These are phyloP conservation scores for Anthostomella pinea DNA, from an alignment of 2,329 filamentous ascomycete species.

Conservation along the genomic window DNA sequence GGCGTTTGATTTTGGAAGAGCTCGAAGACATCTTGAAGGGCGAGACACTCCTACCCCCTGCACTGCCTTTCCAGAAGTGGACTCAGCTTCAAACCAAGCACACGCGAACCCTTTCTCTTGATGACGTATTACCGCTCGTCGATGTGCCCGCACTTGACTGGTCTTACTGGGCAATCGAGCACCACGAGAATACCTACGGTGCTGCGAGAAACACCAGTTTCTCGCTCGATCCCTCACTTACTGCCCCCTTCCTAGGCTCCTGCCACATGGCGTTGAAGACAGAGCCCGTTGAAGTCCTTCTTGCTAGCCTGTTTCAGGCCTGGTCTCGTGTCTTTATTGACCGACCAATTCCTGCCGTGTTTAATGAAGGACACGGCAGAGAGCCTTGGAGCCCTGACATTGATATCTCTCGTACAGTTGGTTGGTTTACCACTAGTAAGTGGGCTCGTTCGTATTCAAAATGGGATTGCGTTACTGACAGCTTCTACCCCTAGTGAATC, in stretches of 20 bases:
- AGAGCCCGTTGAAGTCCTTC: slow-evolving; percentile 38
- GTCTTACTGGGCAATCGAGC: no score
- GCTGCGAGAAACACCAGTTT: slow-evolving; percentile 3
- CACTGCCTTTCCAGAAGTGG: slow-evolving; percentile 10
- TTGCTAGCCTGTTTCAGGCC: slow-evolving; percentile 30
- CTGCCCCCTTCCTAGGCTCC: slow-evolving; percentile 1
- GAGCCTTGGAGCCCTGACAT: slow-evolving; percentile 33
- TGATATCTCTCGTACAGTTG: slow-evolving; percentile 40
- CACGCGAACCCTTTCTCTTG: no score
- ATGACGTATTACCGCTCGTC: no score
- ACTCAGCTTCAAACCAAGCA: slow-evolving; percentile 5
- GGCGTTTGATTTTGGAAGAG: slow-evolving; percentile 8
- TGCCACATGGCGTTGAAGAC: slow-evolving; percentile 28
- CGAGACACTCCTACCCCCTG: background rate
- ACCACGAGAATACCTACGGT: no score
- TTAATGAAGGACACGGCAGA: slow-evolving; percentile 41
- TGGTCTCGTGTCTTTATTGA: slow-evolving; percentile 35
- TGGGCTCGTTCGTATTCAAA: no score
- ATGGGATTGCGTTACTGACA: no score
- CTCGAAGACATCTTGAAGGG: slow-evolving; percentile 1
- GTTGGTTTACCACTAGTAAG: slow-evolving; percentile 50
- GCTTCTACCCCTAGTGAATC: slow-evolving; percentile 32
- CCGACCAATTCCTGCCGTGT: slow-evolving; percentile 34
- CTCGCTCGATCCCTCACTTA: background rate
- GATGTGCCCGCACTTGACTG: no score